Evolutionary conservation across 495 filamentous ascomycete species (phyloP), one percentile per base, ranked within the genome.

Genomic region (Thermothielavioides terrestris): DNA sequence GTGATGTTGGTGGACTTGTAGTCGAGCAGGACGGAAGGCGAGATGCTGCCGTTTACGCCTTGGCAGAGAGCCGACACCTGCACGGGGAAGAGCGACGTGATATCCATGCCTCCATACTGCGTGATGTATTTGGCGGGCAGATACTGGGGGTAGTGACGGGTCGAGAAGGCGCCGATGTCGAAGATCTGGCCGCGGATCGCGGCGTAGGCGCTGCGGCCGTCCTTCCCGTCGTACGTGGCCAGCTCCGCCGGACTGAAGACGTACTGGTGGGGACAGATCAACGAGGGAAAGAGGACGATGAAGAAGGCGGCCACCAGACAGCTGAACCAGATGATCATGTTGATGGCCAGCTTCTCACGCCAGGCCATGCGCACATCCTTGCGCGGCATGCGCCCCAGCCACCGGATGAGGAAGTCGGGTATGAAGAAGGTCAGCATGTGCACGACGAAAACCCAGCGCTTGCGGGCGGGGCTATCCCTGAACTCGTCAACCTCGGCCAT

Each of bases 261-360:
- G 59, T 91, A 66, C 61, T 97, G 94, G 26, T 71, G 90, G 1
- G 92, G 92, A 69, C 92, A 99, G 59, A 99, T 84, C 48, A 97
- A 70, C 54, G 74, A 69, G 15, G 92, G 92, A 65, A 98, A 94
- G 58, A 80, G 77, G 47, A 96, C 82, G 61, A 85, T 81, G 75
- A 99, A 87, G 76, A 97, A 99, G 38, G 85, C 75, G 3, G 86
- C 80, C 55, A 86, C 70, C 39, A 69, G 70, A 67, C 92, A 97
- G 58, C 74, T 76, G 52, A 91, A 77, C 92, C 92, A 99, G 62
- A 99, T 99, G 66, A 97, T 78, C 55, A 97, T 68, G 73, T 99
- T 99, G 77, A 99, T 99, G 28, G 92, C 92, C 48, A 97, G 67
- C 75, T 98, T 98, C 64, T 98, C 92, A 52, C 92, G 79, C 92